Evolutionary conservation across 2,329 filamentous ascomycete genomes (phyloP), one percentile per base, ranked within the genome.

Genomic region (Venturia effusa): DNA sequence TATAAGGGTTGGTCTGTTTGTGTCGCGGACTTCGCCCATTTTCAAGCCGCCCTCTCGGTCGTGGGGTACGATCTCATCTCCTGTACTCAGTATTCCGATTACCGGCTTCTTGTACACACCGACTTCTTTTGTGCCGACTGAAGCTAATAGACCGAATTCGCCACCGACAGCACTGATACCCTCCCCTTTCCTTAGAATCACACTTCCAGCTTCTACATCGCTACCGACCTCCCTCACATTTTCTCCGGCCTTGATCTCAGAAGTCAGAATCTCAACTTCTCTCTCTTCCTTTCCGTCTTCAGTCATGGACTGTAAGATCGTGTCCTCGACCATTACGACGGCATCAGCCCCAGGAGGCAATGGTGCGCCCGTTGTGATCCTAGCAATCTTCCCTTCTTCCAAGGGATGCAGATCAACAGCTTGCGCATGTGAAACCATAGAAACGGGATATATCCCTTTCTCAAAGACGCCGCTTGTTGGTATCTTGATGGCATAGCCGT

Each of bases 291-390:
- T 81, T 0, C 87, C 89, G 68, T 96, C 90, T 0, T 89, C 86
- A 0, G 91, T 94, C 74, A 84, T 85, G 1, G 84, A 86, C 66
- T 83, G 85, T 4, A 99, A 79, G 0, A 87, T 77, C 0, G 94
- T 99, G 71, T 97, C 94, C 76, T 99, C 94, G 0, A 99, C 94
- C 91, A 95, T 97, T 59, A 97, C 88, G 5, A 99, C 92, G 0
- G 93, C 88, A 32, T 90, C 96, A 1, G 94, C 91, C 0, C 92
- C 91, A 0, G 87, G 86, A 0, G 94, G 94, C 0, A 99, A 78
- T 13, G 94, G 93, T 6, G 94, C 94, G 0, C 94, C 94, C 0
- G 94, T 99, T 0, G 94, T 99, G 69, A 99, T 96, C 59, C 94
- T 83, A 0, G 93, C 88, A 62, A 97, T 87, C 67, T 92, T 83